These are phyloP conservation scores for Adiantum capillusveneris DNA, from an alignment of 75 land plant species.

Conservation along the genomic window DNA sequence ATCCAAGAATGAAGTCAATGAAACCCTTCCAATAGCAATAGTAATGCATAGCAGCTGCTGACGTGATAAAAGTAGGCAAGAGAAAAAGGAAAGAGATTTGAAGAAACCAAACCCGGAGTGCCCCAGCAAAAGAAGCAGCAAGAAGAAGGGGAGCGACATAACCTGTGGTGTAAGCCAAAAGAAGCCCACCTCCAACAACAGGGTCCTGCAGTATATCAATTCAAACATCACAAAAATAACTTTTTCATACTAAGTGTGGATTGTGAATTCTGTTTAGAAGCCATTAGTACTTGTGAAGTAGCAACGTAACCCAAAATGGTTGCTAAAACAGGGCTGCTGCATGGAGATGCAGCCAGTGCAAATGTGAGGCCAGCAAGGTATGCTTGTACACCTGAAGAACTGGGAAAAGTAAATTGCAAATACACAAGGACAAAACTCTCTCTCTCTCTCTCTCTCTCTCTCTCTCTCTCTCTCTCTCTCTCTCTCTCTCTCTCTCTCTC, in stretches of 20 bases:
- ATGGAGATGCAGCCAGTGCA: constrained; percentile 98
- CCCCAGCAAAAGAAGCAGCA: constrained; percentile 98
- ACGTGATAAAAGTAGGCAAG: no score
- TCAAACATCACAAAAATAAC: background rate
- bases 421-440: no score
- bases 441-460: no score
- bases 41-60: no score
- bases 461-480: no score
- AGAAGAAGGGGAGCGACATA: constrained; percentile 91
- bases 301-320: constrained; percentile 95
- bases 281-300: constrained; percentile 58
- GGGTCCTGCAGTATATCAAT: constrained; percentile 56
- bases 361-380: constrained; percentile 96
- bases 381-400: constrained; percentile 82
- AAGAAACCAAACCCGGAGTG: constrained; percentile 63
- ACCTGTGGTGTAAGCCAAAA: constrained; percentile 89
- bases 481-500: no score
- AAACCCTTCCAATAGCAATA: no score
- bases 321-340: constrained; percentile 98
- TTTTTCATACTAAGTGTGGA: no score
- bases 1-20: background rate
- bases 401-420: background rate
- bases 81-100: no score
- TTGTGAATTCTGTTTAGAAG: no score
- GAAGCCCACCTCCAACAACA: constrained; percentile 73